phyloP scores from a whole-genome alignment of 305 asterid species.

The Rubia peregrina region DNA sequence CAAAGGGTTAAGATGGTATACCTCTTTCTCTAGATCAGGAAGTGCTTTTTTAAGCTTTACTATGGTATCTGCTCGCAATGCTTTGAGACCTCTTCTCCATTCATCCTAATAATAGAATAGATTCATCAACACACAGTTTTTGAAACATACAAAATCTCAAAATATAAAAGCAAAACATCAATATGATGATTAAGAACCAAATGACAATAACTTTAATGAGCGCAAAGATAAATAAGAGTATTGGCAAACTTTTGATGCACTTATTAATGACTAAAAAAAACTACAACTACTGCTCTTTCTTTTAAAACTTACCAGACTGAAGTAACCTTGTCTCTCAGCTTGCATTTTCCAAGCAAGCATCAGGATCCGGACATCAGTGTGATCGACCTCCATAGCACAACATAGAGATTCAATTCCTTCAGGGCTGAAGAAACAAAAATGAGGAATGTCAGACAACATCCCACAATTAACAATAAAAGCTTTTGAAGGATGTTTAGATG shows the following conservation, averaged over 20 bases:
- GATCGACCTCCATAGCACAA: constrained; percentile 82
- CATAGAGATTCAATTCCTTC: constrained; percentile 90
- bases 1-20: constrained; percentile 12
- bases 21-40: constrained; percentile 78
- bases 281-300: constrained; percentile 14
- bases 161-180: background rate
- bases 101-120: constrained; percentile 22
- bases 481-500: background rate
- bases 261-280: background rate
- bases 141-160: background rate
- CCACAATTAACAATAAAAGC: background rate
- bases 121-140: background rate
- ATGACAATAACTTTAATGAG: background rate
- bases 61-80: constrained; percentile 56
- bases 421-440: constrained; percentile 46
- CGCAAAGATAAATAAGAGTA: background rate
- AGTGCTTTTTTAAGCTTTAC: constrained; percentile 67
- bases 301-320: constrained; percentile 57
- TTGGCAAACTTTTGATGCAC: background rate
- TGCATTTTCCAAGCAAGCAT: constrained; percentile 99
- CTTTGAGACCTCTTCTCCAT: constrained; percentile 80
- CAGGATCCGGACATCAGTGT: constrained; percentile 78
- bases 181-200: background rate
- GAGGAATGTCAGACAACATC: constrained; percentile 3
- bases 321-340: constrained; percentile 87